Base-by-base conservation (phyloP, 805 yeast genomes). In the Saccharomyces jurei region DNA sequence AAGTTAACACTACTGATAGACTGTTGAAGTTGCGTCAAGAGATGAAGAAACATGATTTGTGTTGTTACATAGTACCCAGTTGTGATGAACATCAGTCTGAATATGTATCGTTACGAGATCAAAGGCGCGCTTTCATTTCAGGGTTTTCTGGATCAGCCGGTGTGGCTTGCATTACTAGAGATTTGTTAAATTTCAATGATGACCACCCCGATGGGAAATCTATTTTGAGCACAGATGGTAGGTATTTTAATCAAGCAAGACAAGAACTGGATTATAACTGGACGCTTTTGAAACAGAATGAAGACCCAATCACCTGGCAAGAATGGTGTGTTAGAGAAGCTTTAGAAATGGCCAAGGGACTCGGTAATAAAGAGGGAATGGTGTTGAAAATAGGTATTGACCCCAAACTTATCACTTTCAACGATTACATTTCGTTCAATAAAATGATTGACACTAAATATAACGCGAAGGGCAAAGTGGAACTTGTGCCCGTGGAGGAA, bases 61-160 rank as follows among this genome's bases (percentile, higher is more conserved):
- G 85, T 10, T 84, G 89, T 32, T 92, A 94, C 68, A 76, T 82
- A 28, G 81, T 88, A 9, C 89, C 92, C 22, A 84, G 95, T 46
- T 97, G 89, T 67, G 99, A 92, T 67, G 96, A 88, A 62, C 99
- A 92, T 69, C 92, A 87, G 69, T 83, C 91, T 28, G 99, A 92
- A 72, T 91, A 91, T 63, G 92, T 92, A 6, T 80, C 94, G 0
- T 73, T 78, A 1, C 81, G 85, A 13, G 98, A 92, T 68, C 88
- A 86, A 66, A 81, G 97, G 61, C 77, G 97, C 54, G 86, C 81
- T 53, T 92, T 78, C 63, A 86, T 92, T 28, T 80, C 91, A 6
- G 97, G 90, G 0, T 92, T 92, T 72, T 86, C 92, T 11, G 99
- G 98, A 0, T 84, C 92, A 50, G 96, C 97, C 1, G 99, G 98